Base-by-base conservation (phyloP, 805 yeast species). In the Saturnispora kantuleensis region DNA sequence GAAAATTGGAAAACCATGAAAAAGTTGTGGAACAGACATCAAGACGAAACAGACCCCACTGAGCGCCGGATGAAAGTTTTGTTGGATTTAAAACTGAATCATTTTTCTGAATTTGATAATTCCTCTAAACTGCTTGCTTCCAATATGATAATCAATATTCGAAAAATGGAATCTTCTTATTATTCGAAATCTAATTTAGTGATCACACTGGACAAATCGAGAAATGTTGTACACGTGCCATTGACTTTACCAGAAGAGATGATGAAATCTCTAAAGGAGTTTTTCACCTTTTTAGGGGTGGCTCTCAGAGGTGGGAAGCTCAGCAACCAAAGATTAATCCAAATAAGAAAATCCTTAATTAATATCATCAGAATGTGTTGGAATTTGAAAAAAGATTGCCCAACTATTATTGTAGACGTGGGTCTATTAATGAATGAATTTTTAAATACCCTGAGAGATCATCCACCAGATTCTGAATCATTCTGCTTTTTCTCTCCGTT, bases 301-400 rank as follows among this genome's bases (percentile, higher is more conserved):
- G 38, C 42, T 2, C 17, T 50, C 6, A 37, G 36, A 21, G 28
- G 13, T 6, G 35, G 41, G 2, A 28, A 13, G 3, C 35, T 47
- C 2, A 28, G 8, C 5, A 31, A 35, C 2, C 43, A 45, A 1
- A 37, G 41, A 2, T 41, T 54, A 5, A 39, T 31, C 6, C 44
- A 49, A 35, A n/a, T 60, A 1, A 48, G 64, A 35, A 55, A 52
- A 35, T 39, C 51, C 6, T 51, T 58, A 32, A 58, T 60, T 6
- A 45, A 55, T 26, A 13, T 60, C 16, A 29, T 55, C 5, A 58
- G 56, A 41, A 36, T 59, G n/a, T 28, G 51, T 2, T 59, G 61
- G 58, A 53, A 49, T 29, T 29, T 58, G 10, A 46, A 48, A 29
- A 35, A 31, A 1, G 44, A 45, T 35, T 47, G 43, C 21, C 10